phyloP scores from a whole-genome alignment of 345 rosid genomes.

The Gossypium ekmanianum region DNA sequence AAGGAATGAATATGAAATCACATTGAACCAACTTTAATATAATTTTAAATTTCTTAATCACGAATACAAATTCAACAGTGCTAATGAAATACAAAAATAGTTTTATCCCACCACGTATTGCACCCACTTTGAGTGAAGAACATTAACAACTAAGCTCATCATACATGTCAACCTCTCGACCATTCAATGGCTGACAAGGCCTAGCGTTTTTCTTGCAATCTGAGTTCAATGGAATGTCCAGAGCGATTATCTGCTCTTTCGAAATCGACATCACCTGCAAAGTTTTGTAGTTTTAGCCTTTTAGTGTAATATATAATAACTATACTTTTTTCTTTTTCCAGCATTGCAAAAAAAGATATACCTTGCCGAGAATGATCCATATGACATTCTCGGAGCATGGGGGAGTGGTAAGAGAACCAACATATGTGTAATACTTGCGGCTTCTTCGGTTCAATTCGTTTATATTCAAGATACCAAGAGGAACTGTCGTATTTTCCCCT shows the following conservation, averaged over 20 bases:
- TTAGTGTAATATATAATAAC: background rate
- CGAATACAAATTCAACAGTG: too few species aligned
- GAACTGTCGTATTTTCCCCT: constrained; percentile 33
- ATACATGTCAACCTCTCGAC: constrained; percentile 8
- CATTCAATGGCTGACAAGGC: constrained; percentile 49
- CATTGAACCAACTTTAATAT: too few species aligned
- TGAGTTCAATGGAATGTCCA: background rate
- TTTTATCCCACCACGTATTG: too few species aligned
- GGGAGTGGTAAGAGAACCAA: constrained; percentile 82
- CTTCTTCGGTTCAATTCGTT: constrained; percentile 36
- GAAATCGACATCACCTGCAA: constrained; percentile 59
- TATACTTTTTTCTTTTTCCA: too few species aligned
- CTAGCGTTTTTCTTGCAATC: constrained; percentile 22
- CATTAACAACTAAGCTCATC: background rate
- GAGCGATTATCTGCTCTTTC: constrained; percentile 47
- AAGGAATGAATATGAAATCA: too few species aligned
- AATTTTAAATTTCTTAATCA: too few species aligned
- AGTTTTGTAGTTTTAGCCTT: background rate
- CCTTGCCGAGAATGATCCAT: constrained; percentile 64
- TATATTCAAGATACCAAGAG: constrained; percentile 39
- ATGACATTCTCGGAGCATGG: constrained; percentile 65
- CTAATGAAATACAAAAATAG: too few species aligned
- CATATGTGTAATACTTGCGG: constrained; percentile 54
- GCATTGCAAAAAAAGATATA: constrained; percentile 19
- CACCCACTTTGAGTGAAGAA: too few species aligned